A percentile compares a stretch with the other conserved stretches of the same genome.
These are phyloP conservation scores for Shiraia bambusicola DNA, from an alignment of 2,329 filamentous ascomycete genomes.

Conservation along the genomic window DNA sequence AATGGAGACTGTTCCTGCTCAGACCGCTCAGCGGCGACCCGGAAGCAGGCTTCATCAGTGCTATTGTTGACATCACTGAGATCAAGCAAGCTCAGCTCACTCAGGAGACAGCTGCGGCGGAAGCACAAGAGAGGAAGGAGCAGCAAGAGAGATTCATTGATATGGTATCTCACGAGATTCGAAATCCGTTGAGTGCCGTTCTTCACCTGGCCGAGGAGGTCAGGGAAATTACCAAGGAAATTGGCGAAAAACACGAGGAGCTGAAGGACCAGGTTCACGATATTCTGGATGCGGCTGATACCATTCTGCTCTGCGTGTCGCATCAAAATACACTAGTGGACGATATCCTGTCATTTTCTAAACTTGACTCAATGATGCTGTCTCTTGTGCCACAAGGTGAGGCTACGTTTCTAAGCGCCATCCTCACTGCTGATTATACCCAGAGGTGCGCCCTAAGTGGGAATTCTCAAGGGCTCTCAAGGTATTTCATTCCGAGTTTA, in stretches of 20 bases:
- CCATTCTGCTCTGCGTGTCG: slow-evolving; percentile 47
- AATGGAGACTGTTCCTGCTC: slow-evolving; percentile 48
- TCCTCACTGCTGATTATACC: slow-evolving; percentile 2
- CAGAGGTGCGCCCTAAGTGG: slow-evolving; percentile 39
- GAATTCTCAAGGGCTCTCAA: slow-evolving; percentile 43
- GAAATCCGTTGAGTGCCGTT: slow-evolving; percentile 43
- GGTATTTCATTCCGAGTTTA: slow-evolving; percentile 46
- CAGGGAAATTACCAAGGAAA: slow-evolving; percentile 34
- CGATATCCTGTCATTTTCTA: slow-evolving; percentile 51
- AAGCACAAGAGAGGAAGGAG: slow-evolving; percentile 48
- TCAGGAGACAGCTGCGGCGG: slow-evolving; percentile 46
- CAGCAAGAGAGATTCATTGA: slow-evolving; percentile 52
- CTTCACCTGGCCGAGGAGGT: slow-evolving; percentile 50
- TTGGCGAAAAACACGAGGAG: slow-evolving; percentile 18
- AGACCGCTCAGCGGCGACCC: slow-evolving; percentile 46
- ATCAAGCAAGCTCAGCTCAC: slow-evolving; percentile 48
- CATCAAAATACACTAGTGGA: slow-evolving; percentile 51
- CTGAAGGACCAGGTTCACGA: slow-evolving; percentile 26
- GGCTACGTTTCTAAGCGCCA: slow-evolving; percentile 5
- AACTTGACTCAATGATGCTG: slow-evolving; percentile 51
- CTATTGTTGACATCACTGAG: slow-evolving; percentile 50
- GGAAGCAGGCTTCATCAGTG: slow-evolving; percentile 50
- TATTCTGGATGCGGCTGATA: slow-evolving; percentile 40
- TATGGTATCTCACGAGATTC: slow-evolving; percentile 48
- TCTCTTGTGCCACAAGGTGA: slow-evolving; percentile 38